Percentiles rank a stretch among this genome's conserved stretches.
Evolutionary conservation across 2,329 filamentous ascomycete genomes (phyloP).

Genomic region (Cercospora janseana): DNA sequence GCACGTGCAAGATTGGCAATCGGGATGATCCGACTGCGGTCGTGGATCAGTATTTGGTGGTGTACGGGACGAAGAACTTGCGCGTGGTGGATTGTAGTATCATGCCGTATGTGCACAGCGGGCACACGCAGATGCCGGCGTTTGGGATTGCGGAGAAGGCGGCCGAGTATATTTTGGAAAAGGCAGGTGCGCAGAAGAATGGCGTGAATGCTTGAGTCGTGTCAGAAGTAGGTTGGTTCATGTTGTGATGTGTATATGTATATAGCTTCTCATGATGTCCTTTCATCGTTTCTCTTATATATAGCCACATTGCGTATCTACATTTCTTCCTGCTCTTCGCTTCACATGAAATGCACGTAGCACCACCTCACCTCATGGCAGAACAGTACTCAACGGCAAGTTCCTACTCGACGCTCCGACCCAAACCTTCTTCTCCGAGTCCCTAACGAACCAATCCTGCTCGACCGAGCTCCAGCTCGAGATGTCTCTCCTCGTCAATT

Average conservation of each 20-base stretch:
- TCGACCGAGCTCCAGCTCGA: slow-evolving; percentile 51
- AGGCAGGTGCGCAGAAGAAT: slow-evolving; percentile 3
- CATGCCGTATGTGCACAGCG: slow-evolving; percentile 53
- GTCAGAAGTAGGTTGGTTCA: not conserved
- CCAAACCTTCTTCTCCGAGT: slow-evolving; percentile 56
- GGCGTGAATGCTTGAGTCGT: not conserved
- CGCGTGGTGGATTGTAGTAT: slow-evolving; percentile 55
- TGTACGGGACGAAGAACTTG: slow-evolving; percentile 53
- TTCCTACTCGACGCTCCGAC: slow-evolving; percentile 59
- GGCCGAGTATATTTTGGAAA: slow-evolving; percentile 24
- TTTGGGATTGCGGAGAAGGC: slow-evolving; percentile 58
- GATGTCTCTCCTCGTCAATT: slow-evolving; percentile 46
- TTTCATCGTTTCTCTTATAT: not conserved
- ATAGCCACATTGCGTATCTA: not conserved
- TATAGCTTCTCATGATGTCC: not conserved
- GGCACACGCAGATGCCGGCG: slow-evolving; percentile 58
- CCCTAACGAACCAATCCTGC: slow-evolving; percentile 58
- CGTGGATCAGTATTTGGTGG: slow-evolving; percentile 54
- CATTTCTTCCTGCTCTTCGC: too few species aligned
- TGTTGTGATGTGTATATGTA: not conserved
- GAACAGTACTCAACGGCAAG: slow-evolving; percentile 39
- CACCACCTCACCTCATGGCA: too few species aligned
- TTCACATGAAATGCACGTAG: not conserved
- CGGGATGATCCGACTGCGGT: slow-evolving; percentile 51
- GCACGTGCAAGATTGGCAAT: slow-evolving; percentile 57